Base-by-base conservation (phyloP, 805 yeast species). In the Scheffersomyces amazonensis region DNA sequence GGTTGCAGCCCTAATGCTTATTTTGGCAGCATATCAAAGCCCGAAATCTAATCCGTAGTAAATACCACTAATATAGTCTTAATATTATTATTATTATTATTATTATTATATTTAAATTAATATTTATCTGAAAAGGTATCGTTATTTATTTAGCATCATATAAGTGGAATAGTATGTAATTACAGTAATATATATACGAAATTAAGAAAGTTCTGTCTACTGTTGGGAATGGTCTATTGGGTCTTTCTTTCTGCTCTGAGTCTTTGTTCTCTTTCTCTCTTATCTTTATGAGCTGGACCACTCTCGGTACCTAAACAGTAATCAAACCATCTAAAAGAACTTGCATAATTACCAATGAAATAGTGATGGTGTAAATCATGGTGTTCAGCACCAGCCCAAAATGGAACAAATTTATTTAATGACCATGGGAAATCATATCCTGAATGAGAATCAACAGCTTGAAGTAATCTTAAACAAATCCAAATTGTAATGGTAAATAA, bases 341-440 rank as follows among this genome's bases (percentile, higher is more conserved):
- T 85, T 20, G 97, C 93, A 62, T 88, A 91, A 66, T 90, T 89
- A 49, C 98, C 98, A 52, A 88, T 85, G 66, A 91, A 91, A 69
- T 84, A 89, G 62, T 87, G 95, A 63, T 91, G 99, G 61, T 91
- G 99, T 66, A 87, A 87, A 65, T 91, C 99, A 62, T 91, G 98
- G 66, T 91, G 98, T 56, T 87, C 96, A 16, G 97, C 96, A 49
- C 98, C 98, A 3, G 97, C 96, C 97, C 98, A 90, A 68, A 93
- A 78, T 34, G 97, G 97, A 44, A 91, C 60, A 66, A 91, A 80
- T 60, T 89, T 88, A 67, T 88, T 93, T 57, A 91, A 74, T 4
- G 96, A 87, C 87, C 95, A 82, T 46, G 99, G 98, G 80, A 91
- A 91, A 61, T 91, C 98, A 66, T 91, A 93, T 42, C 98, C 99